phyloP scores from a whole-genome alignment of 1,139 yeast genomes.

The Diutina siamensis region DNA sequence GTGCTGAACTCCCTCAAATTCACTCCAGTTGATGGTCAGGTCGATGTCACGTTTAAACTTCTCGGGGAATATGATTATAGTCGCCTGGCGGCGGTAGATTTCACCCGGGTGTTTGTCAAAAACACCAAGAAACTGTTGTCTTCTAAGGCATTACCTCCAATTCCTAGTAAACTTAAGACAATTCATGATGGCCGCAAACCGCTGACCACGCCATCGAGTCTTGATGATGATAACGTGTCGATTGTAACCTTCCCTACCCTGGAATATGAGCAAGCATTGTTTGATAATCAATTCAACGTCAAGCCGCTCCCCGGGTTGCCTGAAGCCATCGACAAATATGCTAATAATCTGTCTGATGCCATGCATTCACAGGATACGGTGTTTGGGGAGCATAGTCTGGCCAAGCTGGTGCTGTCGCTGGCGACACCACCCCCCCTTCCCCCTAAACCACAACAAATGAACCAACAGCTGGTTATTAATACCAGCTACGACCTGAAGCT shows the following conservation, averaged over 20 bases:
- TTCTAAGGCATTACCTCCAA: background rate
- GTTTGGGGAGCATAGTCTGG: background rate
- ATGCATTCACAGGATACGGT: background rate
- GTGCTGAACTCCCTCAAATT: slow-evolving; percentile 83
- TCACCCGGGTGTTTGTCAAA: slow-evolving; percentile 19
- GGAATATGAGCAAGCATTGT: slow-evolving; percentile 44
- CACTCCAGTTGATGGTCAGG: slow-evolving; percentile 79
- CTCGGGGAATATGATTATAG: slow-evolving; percentile 60
- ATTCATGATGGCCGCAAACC: background rate
- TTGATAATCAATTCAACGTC: slow-evolving; percentile 35
- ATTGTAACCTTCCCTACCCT: slow-evolving; percentile 37
- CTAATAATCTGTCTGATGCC: background rate
- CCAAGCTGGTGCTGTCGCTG: slow-evolving; percentile 1
- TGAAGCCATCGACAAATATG: background rate
- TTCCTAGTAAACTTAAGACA: background rate
- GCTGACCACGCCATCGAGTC: background rate
- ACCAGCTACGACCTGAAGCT: slow-evolving; percentile 5
- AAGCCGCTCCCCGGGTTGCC: slow-evolving; percentile 19
- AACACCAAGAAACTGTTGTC: background rate
- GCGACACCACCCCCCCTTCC: slow-evolving; percentile 3
- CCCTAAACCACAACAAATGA: slow-evolving; percentile 3
- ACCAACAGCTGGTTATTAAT: background rate
- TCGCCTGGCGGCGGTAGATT: slow-evolving; percentile 21
- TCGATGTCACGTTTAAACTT: slow-evolving; percentile 53
- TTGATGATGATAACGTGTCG: slow-evolving; percentile 16